Evolutionary conservation across 345 rosid species (phyloP), one percentile per base, ranked within the genome.

Genomic region (Salix purpurea): DNA sequence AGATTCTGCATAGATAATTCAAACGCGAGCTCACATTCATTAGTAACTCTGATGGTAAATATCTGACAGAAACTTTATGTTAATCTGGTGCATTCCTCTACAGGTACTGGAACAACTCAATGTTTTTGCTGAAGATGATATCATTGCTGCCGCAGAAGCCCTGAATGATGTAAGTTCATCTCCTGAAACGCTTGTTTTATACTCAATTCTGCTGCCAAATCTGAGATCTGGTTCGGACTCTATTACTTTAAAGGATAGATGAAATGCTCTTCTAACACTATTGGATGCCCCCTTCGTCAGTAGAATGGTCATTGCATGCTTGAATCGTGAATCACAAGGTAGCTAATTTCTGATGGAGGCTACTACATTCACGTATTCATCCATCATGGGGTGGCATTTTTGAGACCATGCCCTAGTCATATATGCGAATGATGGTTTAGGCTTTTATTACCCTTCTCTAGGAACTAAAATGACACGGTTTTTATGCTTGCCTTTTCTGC

Each of bases 71-170:
- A 28, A 7, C 28, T 69, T 76, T 32, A 58, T 78, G 42, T 48
- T 67, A 64, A 74, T 75, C 36, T 42, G 12, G 40, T 23, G 19
- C 48, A 76, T 26, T 71, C 40, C 75, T 5, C 48, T 54, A 34
- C 84, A 87, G 99, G 98, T 92, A 72, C 76, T 96, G 64, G 54
- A 80, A 76, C 91, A 91, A 71, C 91, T 96, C 32, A 86, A 92
- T 72, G 93, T 96, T 56, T 94, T 96, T 73, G 87, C 97, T 39
- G 84, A 86, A 72, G 89, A 88, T 58, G 97, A 96, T 71, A 67
- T 91, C 16, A 83, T 71, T 61, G 74, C 90, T 46, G 97, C 99
- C 73, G 88, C 98, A 10, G 94, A 91, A 66, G 97, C 97, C 68
- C 84, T 96, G 19, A 81, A 91, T 84, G 98, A 94, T 78, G 99